Base-by-base conservation (phyloP, 441 rosid species). In the Erodium texanum region DNA sequence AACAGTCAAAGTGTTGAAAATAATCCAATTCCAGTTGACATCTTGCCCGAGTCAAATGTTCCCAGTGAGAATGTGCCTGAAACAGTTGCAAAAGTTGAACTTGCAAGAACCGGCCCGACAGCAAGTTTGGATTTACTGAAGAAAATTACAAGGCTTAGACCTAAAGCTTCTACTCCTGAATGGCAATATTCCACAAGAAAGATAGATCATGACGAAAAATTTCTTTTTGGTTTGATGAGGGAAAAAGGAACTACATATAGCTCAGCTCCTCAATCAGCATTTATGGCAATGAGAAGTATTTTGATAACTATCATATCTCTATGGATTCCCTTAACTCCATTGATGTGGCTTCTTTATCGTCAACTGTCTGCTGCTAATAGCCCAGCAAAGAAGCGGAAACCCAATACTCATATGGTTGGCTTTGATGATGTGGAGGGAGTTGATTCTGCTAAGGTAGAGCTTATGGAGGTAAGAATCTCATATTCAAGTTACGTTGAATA, bases 391-490 rank as follows among this genome's bases (percentile, higher is more conserved):
- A 91, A 82, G 79, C 81, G 86, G 59, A 82, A 83, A 7, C 81
- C 92, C 24, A 83, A 83, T 66, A 87, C 77, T 77, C 89, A 76
- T 63, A 73, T 70, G 12, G 86, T 88, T 71, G 81, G 84, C 68
- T 93, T 93, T 43, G 92, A 93, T 75, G 97, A 93, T 74, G 97
- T 91, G 52, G 96, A 91, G 81, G 99, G 99, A 5, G 99, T 93
- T 75, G 96, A 93, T 76, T 70, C 86, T 74, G 99, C 99, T 65
- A 93, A 93, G 80, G 78, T 73, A 43, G 99, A 93, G 84, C 99
- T 91, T 64, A 81, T 87, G 79, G 99, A 93, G 93, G 99, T 93
- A 82, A 27, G 61, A 27, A 15, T 29, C 68, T 76, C 27, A 65
- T 69, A 72, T 65, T 64, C 23, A 52, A 36, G 38, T 71, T 32